Base-by-base conservation (phyloP, 225 moss, liverwort and hornwort genomes). In the Sphagnum tenellum region DNA sequence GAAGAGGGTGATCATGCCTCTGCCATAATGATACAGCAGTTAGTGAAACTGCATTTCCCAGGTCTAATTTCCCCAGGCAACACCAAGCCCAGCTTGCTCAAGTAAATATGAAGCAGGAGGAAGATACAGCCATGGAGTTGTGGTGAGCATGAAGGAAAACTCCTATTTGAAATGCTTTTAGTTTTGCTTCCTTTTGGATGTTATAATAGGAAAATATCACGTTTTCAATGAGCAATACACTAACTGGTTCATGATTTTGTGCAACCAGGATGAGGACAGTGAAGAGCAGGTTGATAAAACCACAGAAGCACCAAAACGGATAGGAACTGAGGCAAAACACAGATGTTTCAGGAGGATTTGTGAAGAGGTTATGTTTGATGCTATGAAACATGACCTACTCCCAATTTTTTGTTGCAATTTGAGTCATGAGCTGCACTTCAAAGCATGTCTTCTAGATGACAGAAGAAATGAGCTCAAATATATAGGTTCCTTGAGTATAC, bases 41-140 rank as follows among this genome's bases (percentile, higher is more conserved):
- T 48, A 78, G 76, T 70, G 84, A 85, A 65, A 71, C 84, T 58
- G 84, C 84, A 64, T 85, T 85, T 67, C 73, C 84, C 69, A 81
- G 84, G 84, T 85, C 48, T 61, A 59, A 56, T 46, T 8, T 5
- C 53, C 29, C 29, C 29, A 29, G 0, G 29, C 53, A n/a, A 11
- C 46, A 10, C 3, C 3, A 64, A 46, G 75, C 78, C 50, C 69
- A 70, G 49, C 67, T 78, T 55, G 74, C 55, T 72, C 69, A 69
- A 45, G 57, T 61, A 29, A 74, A 71, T 59, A 71, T 65, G 48
- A 81, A 78, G 65, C 66, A 71, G 10, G 81, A 76, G 57, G 72
- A 72, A 73, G 84, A 85, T 9, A 62, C 72, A 67, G 78, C 76
- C 62, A 81, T 29, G 29, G 29, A 29, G 81, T 81, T 78, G 84